These are phyloP conservation scores for Yamadazyma buinensis DNA, from an alignment of 1,139 yeast genomes.

Conservation along the genomic window DNA sequence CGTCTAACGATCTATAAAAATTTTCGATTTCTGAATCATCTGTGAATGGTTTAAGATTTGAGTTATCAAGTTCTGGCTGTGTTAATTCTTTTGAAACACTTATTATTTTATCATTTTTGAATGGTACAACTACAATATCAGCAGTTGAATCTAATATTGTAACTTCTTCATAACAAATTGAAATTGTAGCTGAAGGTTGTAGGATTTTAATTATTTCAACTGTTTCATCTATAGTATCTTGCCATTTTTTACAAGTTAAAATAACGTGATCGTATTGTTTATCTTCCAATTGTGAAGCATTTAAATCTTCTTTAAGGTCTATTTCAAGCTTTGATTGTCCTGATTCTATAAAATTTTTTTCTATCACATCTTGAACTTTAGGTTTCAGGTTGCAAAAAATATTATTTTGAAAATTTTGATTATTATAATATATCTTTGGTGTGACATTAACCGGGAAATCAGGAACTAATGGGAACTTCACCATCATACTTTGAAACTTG, in stretches of 20 bases:
- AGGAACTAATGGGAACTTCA: slow-evolving; percentile 6
- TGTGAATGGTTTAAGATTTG: not conserved
- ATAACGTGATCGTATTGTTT: slow-evolving; percentile 3
- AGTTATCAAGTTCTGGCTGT: not conserved
- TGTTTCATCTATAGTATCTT: slow-evolving; percentile 5
- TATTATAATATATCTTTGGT: slow-evolving; percentile 1
- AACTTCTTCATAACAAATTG: slow-evolving; percentile 1
- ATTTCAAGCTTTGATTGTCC: slow-evolving; percentile 1
- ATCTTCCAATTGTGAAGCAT: slow-evolving; percentile 1
- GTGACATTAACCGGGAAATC: slow-evolving; percentile 1
- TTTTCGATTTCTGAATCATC: slow-evolving; percentile 1
- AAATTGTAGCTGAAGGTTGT: slow-evolving; percentile 1
- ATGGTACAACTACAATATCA: slow-evolving; percentile 4
- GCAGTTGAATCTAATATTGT: slow-evolving; percentile 5
- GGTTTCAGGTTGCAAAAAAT: not conserved
- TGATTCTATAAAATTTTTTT: not conserved
- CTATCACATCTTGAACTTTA: not conserved
- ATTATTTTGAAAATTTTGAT: too few species aligned
- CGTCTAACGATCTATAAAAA: slow-evolving; percentile 1
- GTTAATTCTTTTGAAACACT: not conserved
- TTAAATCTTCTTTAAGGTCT: slow-evolving; percentile 1
- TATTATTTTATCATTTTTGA: slow-evolving; percentile 1
- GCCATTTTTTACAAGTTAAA: not conserved
- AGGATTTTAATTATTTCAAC: slow-evolving; percentile 1
- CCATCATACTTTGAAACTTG: slow-evolving; percentile 2